These are phyloP conservation scores for Chaetomiaceae sp. DNA, from an alignment of 2,329 filamentous ascomycete species.

Conservation along the genomic window DNA sequence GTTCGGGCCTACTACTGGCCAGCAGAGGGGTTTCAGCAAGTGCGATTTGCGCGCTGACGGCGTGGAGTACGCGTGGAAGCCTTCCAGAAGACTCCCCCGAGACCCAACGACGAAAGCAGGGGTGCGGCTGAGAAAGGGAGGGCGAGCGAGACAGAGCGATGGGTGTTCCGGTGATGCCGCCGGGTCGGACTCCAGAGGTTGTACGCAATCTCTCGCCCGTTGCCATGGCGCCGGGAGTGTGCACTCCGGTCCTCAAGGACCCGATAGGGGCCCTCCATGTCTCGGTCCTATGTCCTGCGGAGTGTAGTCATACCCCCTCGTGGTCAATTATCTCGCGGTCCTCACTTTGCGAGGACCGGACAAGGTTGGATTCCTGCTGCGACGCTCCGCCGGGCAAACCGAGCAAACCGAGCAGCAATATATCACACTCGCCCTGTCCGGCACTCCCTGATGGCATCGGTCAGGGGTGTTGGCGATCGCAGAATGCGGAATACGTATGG, in stretches of 20 bases:
- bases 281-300: too few species aligned
- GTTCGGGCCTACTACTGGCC: slow-evolving; percentile 12
- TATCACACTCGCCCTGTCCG: too few species aligned
- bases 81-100: slow-evolving; percentile 19
- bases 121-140: slow-evolving; percentile 15
- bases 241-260: neutral
- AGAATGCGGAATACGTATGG: too few species aligned
- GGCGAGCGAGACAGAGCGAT: neutral
- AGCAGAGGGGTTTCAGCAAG: slow-evolving; percentile 12
- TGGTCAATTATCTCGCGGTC: slow-evolving; percentile 8
- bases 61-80: slow-evolving; percentile 19
- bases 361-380: slow-evolving; percentile 9
- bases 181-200: neutral
- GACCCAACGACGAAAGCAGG: slow-evolving; percentile 12
- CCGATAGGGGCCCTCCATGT: neutral
- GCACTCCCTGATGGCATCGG: too few species aligned
- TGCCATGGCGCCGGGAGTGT: neutral
- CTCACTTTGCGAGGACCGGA: neutral
- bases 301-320: neutral
- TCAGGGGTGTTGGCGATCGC: too few species aligned
- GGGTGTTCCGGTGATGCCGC: slow-evolving; percentile 9
- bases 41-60: slow-evolving; percentile 7
- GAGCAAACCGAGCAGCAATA: too few species aligned
- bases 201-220: slow-evolving; percentile 6
- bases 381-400: slow-evolving; percentile 1